These are phyloP conservation scores for Catharanthus roseus DNA, from an alignment of 257 asterid genomes.

Conservation along the genomic window DNA sequence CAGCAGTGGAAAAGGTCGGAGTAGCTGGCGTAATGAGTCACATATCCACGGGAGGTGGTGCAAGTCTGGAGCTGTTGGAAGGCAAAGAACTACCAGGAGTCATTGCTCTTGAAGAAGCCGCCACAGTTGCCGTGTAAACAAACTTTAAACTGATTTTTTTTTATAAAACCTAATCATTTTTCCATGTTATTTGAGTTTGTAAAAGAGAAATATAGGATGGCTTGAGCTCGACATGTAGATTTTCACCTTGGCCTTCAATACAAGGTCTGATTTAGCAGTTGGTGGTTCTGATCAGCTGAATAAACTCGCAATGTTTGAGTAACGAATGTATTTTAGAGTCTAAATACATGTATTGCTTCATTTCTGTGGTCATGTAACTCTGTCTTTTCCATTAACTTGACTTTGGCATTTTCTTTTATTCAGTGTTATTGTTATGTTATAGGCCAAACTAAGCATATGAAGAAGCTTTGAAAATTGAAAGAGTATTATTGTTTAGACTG, in stretches of 20 bases:
- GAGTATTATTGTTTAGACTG: too few species aligned
- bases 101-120: slow-evolving; percentile 75
- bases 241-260: slow-evolving; percentile 2
- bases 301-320: not conserved
- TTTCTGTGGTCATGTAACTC: not conserved
- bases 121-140: slow-evolving; percentile 55
- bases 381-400: too few species aligned
- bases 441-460: not conserved
- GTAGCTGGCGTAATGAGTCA: slow-evolving; percentile 86
- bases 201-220: slow-evolving; percentile 34
- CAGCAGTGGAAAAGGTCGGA: slow-evolving; percentile 89
- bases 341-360: not conserved
- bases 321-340: not conserved
- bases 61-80: slow-evolving; percentile 88
- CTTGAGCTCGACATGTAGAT: slow-evolving; percentile 38
- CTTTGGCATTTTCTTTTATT: not conserved
- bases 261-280: not conserved
- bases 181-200: slow-evolving; percentile 26
- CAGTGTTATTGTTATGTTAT: too few species aligned
- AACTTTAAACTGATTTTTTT: slow-evolving; percentile 15
- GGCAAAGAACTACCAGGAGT: slow-evolving; percentile 90
- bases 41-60: slow-evolving; percentile 94
- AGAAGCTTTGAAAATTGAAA: not conserved
- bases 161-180: slow-evolving; percentile 20
- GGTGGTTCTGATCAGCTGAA: slow-evolving; percentile 5